Evolutionary conservation across 1,284 basidiomycete genomes (phyloP).

Genomic region (Tilletia walkeri): DNA sequence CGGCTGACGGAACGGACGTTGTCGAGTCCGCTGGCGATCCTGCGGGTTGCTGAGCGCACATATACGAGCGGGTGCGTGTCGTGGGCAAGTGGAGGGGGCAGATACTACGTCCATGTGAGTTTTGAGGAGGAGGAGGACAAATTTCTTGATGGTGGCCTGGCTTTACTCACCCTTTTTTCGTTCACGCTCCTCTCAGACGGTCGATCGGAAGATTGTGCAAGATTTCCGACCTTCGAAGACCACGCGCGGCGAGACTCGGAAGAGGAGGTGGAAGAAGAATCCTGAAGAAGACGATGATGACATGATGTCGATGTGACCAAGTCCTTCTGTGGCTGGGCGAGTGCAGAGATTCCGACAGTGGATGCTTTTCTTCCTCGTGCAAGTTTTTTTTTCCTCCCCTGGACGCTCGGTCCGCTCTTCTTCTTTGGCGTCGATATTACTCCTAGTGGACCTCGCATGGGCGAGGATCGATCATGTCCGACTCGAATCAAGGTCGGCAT

Average conservation of each 20-base stretch:
- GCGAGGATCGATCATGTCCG: too few relatives aligned
- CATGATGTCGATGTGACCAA: conserved; percentile 6
- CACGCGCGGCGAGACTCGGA: conserved; percentile 4
- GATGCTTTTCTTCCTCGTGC: too few relatives aligned
- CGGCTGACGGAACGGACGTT: conserved; percentile 58
- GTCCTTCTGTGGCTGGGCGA: too few relatives aligned
- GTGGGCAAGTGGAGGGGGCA: conserved; percentile 51
- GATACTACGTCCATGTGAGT: conserved; percentile 48
- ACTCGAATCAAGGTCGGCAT: too few relatives aligned
- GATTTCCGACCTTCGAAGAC: conserved; percentile 6
- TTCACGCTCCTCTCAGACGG: background rate
- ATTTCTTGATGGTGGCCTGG: too few relatives aligned
- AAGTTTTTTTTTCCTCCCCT: too few relatives aligned
- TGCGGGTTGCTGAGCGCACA: conserved; percentile 41
- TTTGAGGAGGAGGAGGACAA: too few relatives aligned
- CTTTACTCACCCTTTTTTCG: background rate
- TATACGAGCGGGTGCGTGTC: conserved; percentile 47
- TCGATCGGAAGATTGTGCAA: conserved; percentile 11
- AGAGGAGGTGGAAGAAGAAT: conserved; percentile 12
- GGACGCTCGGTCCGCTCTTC: too few relatives aligned
- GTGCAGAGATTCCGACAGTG: too few relatives aligned
- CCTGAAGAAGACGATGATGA: conserved; percentile 13
- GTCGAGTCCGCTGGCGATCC: conserved; percentile 46
- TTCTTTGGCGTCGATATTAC: too few relatives aligned
- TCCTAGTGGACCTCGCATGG: too few relatives aligned